These are phyloP conservation scores for Cucurbita moschata DNA, from an alignment of 306 rosid species.

Conservation along the genomic window DNA sequence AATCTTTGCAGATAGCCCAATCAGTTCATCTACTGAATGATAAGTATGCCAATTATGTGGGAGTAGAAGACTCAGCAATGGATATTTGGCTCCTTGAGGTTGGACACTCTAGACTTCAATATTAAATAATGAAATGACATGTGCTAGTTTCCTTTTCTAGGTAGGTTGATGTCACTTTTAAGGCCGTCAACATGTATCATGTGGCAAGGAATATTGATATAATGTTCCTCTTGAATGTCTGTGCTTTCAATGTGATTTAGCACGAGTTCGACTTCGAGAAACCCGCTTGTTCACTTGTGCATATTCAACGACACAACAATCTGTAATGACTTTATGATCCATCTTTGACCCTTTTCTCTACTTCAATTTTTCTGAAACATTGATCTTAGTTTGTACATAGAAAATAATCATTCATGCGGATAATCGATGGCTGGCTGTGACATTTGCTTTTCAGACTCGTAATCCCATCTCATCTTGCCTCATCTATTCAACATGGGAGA, in stretches of 20 bases:
- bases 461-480: background rate
- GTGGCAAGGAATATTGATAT: background rate
- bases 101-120: conserved; percentile 1
- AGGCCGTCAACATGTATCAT: conserved; percentile 1
- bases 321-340: conserved; percentile 6
- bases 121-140: conserved; percentile 4
- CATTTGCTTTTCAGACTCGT: background rate
- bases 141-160: conserved; percentile 1
- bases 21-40: background rate
- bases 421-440: background rate
- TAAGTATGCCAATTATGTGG: background rate
- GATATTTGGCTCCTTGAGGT: conserved; percentile 1
- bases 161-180: conserved; percentile 3
- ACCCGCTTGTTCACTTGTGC: background rate
- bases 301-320: background rate
- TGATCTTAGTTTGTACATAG: background rate
- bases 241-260: conserved; percentile 1
- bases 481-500: background rate
- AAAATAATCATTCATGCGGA: background rate
- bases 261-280: background rate
- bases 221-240: background rate
- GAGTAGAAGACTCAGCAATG: background rate
- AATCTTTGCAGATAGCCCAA: conserved; percentile 6
- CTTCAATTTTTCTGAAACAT: background rate
- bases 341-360: background rate